Conservation (phyloP, 768 basidiomycete species). For the Russula foetens region DNA sequence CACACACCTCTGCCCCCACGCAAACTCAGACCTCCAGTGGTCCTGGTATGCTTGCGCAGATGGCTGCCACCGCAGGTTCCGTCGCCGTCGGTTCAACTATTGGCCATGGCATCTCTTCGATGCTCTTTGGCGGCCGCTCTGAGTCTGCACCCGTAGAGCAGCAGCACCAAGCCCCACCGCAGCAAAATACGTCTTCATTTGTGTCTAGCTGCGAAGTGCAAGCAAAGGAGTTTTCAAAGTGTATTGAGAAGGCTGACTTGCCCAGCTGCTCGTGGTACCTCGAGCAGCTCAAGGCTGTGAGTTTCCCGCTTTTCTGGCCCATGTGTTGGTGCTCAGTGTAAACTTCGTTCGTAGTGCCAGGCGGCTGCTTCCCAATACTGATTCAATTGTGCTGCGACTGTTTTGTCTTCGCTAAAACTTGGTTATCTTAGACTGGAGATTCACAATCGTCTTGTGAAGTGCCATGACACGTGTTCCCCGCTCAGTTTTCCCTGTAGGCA, state of each 20-base stretch:
- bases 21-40: conserved; percentile 25
- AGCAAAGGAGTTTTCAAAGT: conserved; percentile 83
- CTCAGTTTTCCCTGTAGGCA: not conserved
- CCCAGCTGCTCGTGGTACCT: conserved; percentile 81
- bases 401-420: not conserved
- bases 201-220: conserved; percentile 63
- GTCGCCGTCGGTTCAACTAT: conserved; percentile 84
- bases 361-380: conserved; percentile 21
- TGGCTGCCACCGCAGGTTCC: conserved; percentile 87
- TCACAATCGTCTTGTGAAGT: not conserved
- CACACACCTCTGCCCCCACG: conserved; percentile 19
- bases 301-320: conserved; percentile 26
- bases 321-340: not conserved
- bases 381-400: not conserved
- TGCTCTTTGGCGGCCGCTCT: conserved; percentile 74
- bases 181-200: conserved; percentile 38
- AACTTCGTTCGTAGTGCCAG: conserved; percentile 13
- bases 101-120: conserved; percentile 82
- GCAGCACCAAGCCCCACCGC: conserved; percentile 41
- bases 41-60: conserved; percentile 76
- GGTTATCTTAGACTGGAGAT: not conserved
- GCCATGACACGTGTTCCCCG: not conserved
- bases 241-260: conserved; percentile 74
- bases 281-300: conserved; percentile 79
- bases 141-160: conserved; percentile 37